Evolutionary conservation across 169 alveolate genomes (phyloP).

Genomic region (Neospora caninum): DNA sequence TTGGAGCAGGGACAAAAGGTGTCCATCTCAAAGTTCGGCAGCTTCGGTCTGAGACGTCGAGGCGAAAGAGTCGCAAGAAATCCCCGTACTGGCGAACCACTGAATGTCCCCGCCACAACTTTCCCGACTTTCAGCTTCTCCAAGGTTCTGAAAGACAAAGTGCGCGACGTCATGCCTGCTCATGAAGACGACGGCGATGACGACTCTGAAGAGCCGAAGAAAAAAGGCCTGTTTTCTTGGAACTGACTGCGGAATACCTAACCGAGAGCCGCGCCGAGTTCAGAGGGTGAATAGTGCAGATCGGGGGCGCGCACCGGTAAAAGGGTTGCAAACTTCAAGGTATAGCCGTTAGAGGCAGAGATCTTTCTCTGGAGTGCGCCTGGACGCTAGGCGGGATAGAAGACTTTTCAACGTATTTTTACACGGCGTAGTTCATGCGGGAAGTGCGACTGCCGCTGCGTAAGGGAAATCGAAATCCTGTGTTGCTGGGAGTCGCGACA

Average conservation of each 20-base stretch:
- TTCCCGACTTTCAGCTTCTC: constrained; percentile 40
- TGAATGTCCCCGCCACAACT: constrained; percentile 34
- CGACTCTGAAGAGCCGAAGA: background rate
- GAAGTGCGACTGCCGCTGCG: too few species aligned
- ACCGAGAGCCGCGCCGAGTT: too few species aligned
- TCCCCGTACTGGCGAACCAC: constrained; percentile 36
- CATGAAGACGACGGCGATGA: background rate
- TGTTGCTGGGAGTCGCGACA: too few species aligned
- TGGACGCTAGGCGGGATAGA: too few species aligned
- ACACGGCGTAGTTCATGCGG: too few species aligned
- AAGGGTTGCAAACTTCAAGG: too few species aligned
- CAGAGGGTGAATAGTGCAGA: too few species aligned
- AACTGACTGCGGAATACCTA: background rate
- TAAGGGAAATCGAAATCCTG: too few species aligned
- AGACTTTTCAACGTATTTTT: too few species aligned
- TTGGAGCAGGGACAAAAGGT: constrained; percentile 13
- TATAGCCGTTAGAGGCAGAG: too few species aligned
- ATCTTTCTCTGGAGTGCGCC: too few species aligned
- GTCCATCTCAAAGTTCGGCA: constrained; percentile 15
- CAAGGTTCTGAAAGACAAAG: constrained; percentile 9
- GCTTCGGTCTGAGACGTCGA: constrained; percentile 4
- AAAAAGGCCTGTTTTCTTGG: constrained; percentile 14
- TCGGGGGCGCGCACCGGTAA: too few species aligned
- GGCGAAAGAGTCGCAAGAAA: constrained; percentile 37
- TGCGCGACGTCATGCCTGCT: constrained; percentile 31